A percentile compares a stretch with the other conserved stretches of the same genome.
phyloP scores from a whole-genome alignment of 257 asterid species.

The Solanum paucissectum region DNA sequence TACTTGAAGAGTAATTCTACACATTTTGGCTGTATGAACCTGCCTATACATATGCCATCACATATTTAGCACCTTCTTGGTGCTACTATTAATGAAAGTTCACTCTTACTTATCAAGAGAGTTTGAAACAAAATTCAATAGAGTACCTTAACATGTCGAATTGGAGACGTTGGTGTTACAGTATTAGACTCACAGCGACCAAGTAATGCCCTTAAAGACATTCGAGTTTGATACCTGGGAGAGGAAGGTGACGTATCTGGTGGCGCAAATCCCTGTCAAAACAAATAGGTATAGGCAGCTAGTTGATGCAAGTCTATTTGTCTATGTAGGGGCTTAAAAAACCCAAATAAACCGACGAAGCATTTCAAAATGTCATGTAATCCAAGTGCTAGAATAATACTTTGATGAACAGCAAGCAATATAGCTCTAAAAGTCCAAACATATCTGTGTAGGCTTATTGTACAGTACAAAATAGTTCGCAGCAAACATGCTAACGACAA shows the following conservation, averaged over 20 bases:
- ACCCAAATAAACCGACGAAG: neutral
- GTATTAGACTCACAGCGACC: neutral
- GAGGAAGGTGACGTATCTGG: neutral
- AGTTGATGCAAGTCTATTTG: neutral
- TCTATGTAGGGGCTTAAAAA: neutral
- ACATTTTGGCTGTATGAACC: no score
- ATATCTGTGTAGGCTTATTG: neutral
- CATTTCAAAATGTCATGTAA: neutral
- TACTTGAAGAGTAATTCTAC: no score
- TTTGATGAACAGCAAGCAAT: neutral
- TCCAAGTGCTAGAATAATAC: neutral
- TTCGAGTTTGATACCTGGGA: neutral
- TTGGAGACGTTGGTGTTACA: neutral
- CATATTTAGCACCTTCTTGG: neutral
- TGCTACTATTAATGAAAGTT: neutral
- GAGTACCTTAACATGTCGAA: neutral
- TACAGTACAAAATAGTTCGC: neutral
- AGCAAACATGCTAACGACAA: neutral
- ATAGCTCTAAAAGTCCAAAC: neutral
- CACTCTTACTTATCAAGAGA: neutral
- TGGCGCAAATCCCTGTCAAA: neutral
- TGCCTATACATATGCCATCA: neutral
- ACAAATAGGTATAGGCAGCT: neutral
- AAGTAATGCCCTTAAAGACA: neutral
- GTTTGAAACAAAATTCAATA: neutral